Evolutionary conservation across 768 basidiomycete genomes (phyloP), one percentile per base, ranked within the genome.

Genomic region (Polyporus arcularius): DNA sequence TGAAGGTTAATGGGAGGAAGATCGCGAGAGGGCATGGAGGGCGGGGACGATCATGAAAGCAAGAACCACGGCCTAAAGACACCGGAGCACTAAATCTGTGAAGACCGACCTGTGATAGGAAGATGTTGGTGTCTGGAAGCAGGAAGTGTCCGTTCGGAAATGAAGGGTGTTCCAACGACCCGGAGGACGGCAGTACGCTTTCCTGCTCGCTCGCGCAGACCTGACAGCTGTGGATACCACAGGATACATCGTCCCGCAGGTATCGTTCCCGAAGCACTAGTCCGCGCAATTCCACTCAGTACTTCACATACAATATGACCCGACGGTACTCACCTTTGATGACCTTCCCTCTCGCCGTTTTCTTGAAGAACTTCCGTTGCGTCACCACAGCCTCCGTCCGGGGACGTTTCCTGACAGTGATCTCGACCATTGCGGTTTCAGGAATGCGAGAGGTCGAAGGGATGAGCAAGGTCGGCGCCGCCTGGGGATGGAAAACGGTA

Each of bases 291-390:
- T 52, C 10, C 41, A 55, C 52, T 61, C 35, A 51, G 10, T 11
- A 35, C 21, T 18, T 40, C 40, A 45, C 43, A 26, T 2, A 43
- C 52, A 30, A 55, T 57, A 61, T 39, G 50, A 59, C 40, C 9
- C 10, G n/a, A 16, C 7, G 38, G 16, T 26, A 60, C 79, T 46
- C 50, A 94, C 96, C 90, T 79, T 96, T 97, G 69, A 96, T 85
- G 18, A 99, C 93, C 70, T 95, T 96, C 15, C 97, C 97, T 67
- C 85, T 79, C 0, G 92, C 90, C 0, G 97, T 98, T 76, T 98
- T 98, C 75, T 93, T 96, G 81, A 95, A 91, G 75, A 95, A 98
- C 72, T 94, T 96, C 61, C 90, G 87, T 67, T 93, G 93, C 0
- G 92, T 90, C 2, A 90, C 71, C 12, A 84, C 82, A 1, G 87